Conservation (phyloP, 2,329 filamentous ascomycete genomes). For the Cryphonectria carpinicola region DNA sequence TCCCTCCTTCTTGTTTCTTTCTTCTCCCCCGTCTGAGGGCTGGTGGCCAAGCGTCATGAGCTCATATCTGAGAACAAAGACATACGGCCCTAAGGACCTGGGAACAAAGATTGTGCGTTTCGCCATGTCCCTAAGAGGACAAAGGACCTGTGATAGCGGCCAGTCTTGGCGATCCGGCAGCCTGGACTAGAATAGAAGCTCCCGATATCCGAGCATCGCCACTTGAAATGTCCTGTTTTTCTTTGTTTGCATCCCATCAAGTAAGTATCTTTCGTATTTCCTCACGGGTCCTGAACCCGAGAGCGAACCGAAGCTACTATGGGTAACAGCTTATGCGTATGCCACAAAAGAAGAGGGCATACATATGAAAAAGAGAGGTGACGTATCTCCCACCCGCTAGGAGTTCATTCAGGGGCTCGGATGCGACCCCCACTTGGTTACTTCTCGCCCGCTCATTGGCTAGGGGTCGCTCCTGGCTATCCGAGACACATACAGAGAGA, state of each 20-base stretch:
- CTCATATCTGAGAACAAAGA: conserved; percentile 16
- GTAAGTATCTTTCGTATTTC: background rate
- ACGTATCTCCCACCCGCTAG: background rate
- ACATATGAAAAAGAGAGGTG: background rate
- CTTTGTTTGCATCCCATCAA: conserved; percentile 1
- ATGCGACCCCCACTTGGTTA: background rate
- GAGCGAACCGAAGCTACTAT: background rate
- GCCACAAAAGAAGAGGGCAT: background rate
- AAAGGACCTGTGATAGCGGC: conserved; percentile 15
- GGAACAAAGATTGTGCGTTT: conserved; percentile 5
- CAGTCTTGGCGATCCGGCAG: conserved; percentile 7
- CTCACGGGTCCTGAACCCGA: background rate
- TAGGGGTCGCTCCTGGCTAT: background rate
- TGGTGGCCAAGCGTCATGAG: conserved; percentile 7
- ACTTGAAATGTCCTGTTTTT: conserved; percentile 1
- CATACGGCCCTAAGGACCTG: background rate
- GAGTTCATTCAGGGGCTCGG: background rate
- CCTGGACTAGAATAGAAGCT: conserved; percentile 2
- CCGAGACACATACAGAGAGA: background rate
- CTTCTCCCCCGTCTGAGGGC: background rate
- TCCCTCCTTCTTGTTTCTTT: background rate
- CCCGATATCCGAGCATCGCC: background rate
- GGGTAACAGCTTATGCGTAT: background rate
- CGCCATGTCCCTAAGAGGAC: conserved; percentile 13
- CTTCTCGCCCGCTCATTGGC: conserved; percentile 5